Evolutionary conservation across 2,329 filamentous ascomycete genomes (phyloP), one percentile per base, ranked within the genome.

Genomic region (Trichoderma polysporum): DNA sequence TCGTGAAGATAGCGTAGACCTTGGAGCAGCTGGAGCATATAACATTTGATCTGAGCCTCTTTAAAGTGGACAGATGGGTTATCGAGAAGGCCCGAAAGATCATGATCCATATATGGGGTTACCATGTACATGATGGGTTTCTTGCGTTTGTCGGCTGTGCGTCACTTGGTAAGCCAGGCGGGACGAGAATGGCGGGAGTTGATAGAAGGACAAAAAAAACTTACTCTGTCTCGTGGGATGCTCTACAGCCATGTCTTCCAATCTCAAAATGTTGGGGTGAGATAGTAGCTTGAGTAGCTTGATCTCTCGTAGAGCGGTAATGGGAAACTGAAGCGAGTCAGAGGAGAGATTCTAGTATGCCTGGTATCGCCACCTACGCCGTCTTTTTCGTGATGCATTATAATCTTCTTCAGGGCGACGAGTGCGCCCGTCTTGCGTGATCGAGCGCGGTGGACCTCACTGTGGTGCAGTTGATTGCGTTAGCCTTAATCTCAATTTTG

Each of bases 321-420:
- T 99, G n/a, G 95, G 95, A 73, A 99, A 99, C 83, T 92, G 70
- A 33, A 63, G 17, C n/a, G 29, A 17, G 31, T 68, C 67, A 63
- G 70, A 54, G 15, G 71, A 72, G 69, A 73, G 64, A 54, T 37
- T 17, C 29, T 27, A 31, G 50, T 49, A 27, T 54, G 31, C 61
- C 31, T 29, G 49, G 3, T 52, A 66, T 56, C 65, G 50, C 54
- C 45, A 80, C 88, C 73, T 80, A 92, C 90, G 58, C 95, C 95
- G 79, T 99, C 95, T 78, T 97, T 98, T 82, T 99, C 95, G 78
- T 98, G 97, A 78, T 98, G 95, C 92, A 98, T 97, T 71, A 99
- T 88, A 71, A 99, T 99, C 85, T 98, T 98, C 83, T 99, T 99
- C 75, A 99, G 80, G 4, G 95, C 95, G 68, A 97, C 91, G 53